phyloP scores from a whole-genome alignment of 352 stramenopile species.

The Globisporangium iwayamae region DNA sequence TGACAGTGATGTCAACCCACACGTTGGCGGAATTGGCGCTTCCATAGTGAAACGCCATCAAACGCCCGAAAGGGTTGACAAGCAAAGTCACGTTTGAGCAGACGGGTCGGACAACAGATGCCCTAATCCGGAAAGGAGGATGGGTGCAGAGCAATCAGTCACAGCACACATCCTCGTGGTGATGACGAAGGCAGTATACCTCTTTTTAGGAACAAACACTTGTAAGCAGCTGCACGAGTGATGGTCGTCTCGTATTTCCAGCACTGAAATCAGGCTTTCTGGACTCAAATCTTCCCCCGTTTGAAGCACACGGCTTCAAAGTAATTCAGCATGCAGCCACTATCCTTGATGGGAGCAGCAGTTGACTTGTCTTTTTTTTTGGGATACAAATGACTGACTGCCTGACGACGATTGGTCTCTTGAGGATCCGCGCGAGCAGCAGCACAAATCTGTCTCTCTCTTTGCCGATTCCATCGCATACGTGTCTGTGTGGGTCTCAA shows the following conservation, averaged over 20 bases:
- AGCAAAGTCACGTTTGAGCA: neutral
- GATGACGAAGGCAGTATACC: neutral
- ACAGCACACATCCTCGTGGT: neutral
- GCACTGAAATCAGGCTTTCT: neutral
- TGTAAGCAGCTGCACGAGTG: neutral
- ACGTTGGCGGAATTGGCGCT: neutral
- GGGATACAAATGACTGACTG: constrained; percentile 5
- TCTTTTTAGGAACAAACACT: neutral
- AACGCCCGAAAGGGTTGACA: neutral
- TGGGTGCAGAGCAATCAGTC: constrained; percentile 1
- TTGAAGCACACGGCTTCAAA: constrained; percentile 1
- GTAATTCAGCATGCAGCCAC: constrained; percentile 5
- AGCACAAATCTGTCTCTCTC: neutral
- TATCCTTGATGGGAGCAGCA: constrained; percentile 8
- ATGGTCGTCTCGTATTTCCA: neutral
- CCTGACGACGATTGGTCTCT: neutral
- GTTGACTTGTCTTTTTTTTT: neutral
- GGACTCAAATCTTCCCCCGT: neutral
- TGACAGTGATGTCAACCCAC: neutral
- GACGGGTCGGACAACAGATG: neutral
- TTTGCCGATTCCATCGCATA: neutral
- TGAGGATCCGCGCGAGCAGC: neutral
- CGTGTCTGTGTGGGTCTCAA: neutral
- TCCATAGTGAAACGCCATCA: neutral
- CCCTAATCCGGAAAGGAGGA: neutral